phyloP scores from a whole-genome alignment of 2,329 filamentous ascomycete genomes.

The Diaporthe sp. region DNA sequence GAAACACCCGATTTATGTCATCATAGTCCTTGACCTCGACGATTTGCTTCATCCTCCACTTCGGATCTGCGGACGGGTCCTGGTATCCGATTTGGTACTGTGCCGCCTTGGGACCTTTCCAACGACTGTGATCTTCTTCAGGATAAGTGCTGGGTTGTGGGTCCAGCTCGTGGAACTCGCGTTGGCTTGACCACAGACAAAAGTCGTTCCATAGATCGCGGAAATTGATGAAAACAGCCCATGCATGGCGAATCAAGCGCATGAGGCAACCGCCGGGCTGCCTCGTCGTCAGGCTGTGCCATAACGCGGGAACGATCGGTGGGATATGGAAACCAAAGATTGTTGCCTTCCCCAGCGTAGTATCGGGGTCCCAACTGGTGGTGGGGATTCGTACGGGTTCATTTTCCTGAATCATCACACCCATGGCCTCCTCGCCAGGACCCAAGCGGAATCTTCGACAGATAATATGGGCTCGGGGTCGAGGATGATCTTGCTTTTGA shows the following conservation, averaged over 20 bases:
- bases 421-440: not conserved
- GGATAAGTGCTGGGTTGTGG: not conserved
- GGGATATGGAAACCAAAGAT: not conserved
- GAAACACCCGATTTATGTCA: not conserved
- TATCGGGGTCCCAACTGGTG: not conserved
- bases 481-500: not conserved
- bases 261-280: not conserved
- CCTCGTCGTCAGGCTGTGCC: not conserved
- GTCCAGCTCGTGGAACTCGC: not conserved
- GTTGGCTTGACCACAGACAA: not conserved
- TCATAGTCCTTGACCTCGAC: not conserved
- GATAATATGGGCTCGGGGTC: not conserved
- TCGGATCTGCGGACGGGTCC: not conserved
- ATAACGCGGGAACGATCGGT: not conserved
- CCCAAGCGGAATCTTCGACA: not conserved
- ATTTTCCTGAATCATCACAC: not conserved
- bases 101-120: not conserved
- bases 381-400: not conserved
- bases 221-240: not conserved
- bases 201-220: not conserved
- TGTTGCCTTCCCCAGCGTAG: not conserved
- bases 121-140: not conserved
- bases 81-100: not conserved
- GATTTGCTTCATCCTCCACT: slow-evolving; percentile 3
- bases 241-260: not conserved